These are phyloP conservation scores for Mycogone perniciosa DNA, from an alignment of 2,329 filamentous ascomycete species.

Conservation along the genomic window DNA sequence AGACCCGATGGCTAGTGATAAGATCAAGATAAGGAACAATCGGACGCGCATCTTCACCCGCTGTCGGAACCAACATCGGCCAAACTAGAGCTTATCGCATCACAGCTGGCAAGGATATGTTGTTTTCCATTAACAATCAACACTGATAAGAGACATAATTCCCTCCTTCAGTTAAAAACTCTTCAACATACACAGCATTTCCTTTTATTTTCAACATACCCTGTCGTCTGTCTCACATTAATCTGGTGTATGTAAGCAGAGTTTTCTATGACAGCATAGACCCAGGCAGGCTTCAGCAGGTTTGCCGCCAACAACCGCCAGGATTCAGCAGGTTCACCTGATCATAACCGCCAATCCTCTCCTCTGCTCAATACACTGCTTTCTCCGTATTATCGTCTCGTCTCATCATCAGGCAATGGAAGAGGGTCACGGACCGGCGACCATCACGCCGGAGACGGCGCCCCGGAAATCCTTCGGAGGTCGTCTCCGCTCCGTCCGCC, in stretches of 20 bases:
- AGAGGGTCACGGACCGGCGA: slow-evolving; percentile 47
- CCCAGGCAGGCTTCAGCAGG: slow-evolving; percentile 21
- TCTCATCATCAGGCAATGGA: slow-evolving; percentile 36
- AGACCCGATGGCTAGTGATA: not conserved
- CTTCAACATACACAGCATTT: too few relatives aligned
- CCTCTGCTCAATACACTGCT: not conserved
- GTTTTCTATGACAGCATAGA: not conserved
- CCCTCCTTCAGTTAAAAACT: too few relatives aligned
- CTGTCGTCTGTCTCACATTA: too few relatives aligned
- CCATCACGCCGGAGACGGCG: slow-evolving; percentile 37
- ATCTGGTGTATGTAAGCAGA: too few relatives aligned
- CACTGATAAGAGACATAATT: too few relatives aligned
- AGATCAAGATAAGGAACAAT: not conserved
- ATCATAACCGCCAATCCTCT: slow-evolving; percentile 12
- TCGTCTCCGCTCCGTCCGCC: slow-evolving; percentile 21
- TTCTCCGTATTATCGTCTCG: too few relatives aligned
- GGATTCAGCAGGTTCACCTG: slow-evolving; percentile 19
- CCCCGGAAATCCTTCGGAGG: slow-evolving; percentile 26
- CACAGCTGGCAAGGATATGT: too few relatives aligned
- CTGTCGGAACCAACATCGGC: too few relatives aligned
- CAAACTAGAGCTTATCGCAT: too few relatives aligned
- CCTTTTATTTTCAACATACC: too few relatives aligned
- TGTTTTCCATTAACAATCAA: too few relatives aligned
- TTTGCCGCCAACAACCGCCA: slow-evolving; percentile 21
- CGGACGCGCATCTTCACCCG: too few relatives aligned